A percentile compares a stretch with the other conserved stretches of the same genome.
Conservation (phyloP, 805 yeast genomes). For the Cyberlindnera euphorbiae region DNA sequence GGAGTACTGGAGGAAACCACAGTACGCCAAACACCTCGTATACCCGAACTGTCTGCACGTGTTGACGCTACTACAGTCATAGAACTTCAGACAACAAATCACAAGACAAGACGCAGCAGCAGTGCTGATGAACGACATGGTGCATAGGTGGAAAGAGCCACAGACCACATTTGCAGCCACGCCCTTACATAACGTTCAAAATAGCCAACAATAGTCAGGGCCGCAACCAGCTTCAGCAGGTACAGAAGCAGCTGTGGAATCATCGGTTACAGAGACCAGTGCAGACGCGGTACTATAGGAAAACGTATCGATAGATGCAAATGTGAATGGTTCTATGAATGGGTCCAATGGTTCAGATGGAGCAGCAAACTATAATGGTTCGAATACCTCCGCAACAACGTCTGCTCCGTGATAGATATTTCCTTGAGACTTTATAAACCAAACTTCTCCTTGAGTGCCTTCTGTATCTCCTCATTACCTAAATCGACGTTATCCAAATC, state of each 20-base stretch:
- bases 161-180: conserved; percentile 25
- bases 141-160: conserved; percentile 50
- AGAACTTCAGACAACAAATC: conserved; percentile 50
- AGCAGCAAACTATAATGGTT: no score
- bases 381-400: no score
- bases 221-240: no score
- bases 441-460: conserved; percentile 18
- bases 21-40: conserved; percentile 64
- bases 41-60: conserved; percentile 87
- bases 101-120: conserved; percentile 53
- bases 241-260: no score
- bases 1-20: conserved; percentile 79
- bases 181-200: conserved; percentile 17
- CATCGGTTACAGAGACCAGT: no score
- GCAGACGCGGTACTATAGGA: no score
- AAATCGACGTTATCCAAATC: conserved; percentile 21
- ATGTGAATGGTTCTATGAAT: no score
- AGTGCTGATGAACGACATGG: conserved; percentile 70
- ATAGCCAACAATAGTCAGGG: no score
- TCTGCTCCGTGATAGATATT: no score
- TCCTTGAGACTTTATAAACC: conserved; percentile 10
- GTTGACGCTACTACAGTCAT: conserved; percentile 43
- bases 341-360: no score
- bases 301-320: no score
- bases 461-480: conserved; percentile 15